A percentile compares a stretch with the other conserved stretches of the same genome.
Conservation (phyloP, 345 rosid species). For the Bruguiera sexangula region DNA sequence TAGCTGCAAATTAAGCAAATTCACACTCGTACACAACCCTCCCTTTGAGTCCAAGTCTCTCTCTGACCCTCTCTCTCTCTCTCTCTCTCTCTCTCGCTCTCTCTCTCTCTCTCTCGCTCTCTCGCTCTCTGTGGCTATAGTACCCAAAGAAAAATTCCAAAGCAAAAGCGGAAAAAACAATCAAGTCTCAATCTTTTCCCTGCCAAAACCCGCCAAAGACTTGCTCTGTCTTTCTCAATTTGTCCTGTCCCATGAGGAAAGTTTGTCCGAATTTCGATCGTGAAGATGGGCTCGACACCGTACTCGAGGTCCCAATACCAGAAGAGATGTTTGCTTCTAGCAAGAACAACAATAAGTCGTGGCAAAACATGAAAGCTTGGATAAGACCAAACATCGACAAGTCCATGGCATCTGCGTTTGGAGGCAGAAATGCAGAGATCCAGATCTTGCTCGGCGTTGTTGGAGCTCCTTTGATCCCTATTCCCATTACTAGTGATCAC, state of each 20-base stretch:
- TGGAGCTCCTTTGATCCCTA: slow-evolving; percentile 93
- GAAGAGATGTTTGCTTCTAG: slow-evolving; percentile 64
- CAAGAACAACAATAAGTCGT: slow-evolving; percentile 38
- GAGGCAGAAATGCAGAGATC: slow-evolving; percentile 67
- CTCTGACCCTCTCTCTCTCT: not conserved
- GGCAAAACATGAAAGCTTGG: slow-evolving; percentile 86
- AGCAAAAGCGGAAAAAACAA: not conserved
- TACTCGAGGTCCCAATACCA: slow-evolving; percentile 92
- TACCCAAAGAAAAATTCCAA: not conserved
- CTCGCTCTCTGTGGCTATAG: not conserved
- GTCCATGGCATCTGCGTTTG: slow-evolving; percentile 43
- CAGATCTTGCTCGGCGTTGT: slow-evolving; percentile 92
- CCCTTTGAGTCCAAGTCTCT: slow-evolving; percentile 24
- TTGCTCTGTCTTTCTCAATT: slow-evolving; percentile 1
- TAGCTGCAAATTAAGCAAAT: not conserved
- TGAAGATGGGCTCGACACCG: slow-evolving; percentile 92
- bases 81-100: not conserved
- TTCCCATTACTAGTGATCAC: slow-evolving; percentile 46
- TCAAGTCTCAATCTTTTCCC: not conserved
- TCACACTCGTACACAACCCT: not conserved
- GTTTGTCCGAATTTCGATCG: slow-evolving; percentile 81
- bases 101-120: slow-evolving; percentile 1
- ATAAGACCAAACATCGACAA: slow-evolving; percentile 41
- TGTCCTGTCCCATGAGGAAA: slow-evolving; percentile 59
- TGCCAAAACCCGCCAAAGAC: not conserved